Evolutionary conservation across 306 rosid genomes (phyloP), one percentile per base, ranked within the genome.

Genomic region (Hippophae rhamnoides): DNA sequence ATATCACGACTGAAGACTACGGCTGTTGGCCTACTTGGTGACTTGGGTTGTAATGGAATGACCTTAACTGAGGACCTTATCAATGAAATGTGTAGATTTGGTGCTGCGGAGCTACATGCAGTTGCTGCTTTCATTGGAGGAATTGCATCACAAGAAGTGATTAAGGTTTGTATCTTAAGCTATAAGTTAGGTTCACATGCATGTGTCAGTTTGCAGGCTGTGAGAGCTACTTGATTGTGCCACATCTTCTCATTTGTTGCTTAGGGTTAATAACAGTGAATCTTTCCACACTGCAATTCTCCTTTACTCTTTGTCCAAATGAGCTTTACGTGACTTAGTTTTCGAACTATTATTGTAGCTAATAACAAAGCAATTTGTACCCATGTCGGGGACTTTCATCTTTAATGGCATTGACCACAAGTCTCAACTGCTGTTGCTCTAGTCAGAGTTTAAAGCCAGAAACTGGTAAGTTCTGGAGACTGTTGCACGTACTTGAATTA

Each of bases 71-170:
- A 92, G 77, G 99, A 92, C 76, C 99, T 92, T 72, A 83, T 92
- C 66, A 83, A 85, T 56, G 99, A 92, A 81, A 92, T 88, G 89
- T 88, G 99, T 73, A 89, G 99, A 61, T 92, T 87, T 57, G 99
- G 99, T 67, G 96, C 96, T 27, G 81, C 99, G 0, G 95, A 92
- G 78, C 95, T 92, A 59, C 99, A 92, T 61, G 81, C 82, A 27
- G 90, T 88, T 63, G 89, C 99, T 75, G 96, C 99, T 64, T 85
- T 92, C 77, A 71, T 84, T 43, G 99, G 99, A 65, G 99, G 99
- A 71, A 80, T 87, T 67, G 95, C 96, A 53, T 92, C 99, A 0
- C 96, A 92, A 74, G 99, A 92, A 88, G 89, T 84, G 62, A 92
- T 92, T 74, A 92, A 92, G 96, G 99, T 88, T 56, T 66, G 60